These are phyloP conservation scores for Xylaria castorea DNA, from an alignment of 495 filamentous ascomycete species.

Conservation along the genomic window DNA sequence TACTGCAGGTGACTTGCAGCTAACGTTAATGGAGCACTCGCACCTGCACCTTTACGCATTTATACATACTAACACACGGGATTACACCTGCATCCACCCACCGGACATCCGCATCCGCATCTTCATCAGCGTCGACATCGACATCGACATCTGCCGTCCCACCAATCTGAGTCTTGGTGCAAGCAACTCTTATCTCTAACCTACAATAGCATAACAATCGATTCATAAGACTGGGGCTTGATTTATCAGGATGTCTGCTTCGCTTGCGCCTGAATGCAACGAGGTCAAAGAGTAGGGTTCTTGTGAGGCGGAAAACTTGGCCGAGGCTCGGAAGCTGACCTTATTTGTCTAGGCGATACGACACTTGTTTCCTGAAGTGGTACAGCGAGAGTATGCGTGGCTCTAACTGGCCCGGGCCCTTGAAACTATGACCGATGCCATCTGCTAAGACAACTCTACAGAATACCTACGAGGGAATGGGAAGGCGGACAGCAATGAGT, in stretches of 20 bases:
- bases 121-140: neutral
- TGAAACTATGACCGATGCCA: slow-evolving; percentile 26
- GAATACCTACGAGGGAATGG: slow-evolving; percentile 86
- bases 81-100: neutral
- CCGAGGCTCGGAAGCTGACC: neutral
- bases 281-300: slow-evolving; percentile 81
- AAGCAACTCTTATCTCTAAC: neutral
- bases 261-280: slow-evolving; percentile 74
- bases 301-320: neutral
- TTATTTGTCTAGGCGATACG: slow-evolving; percentile 69
- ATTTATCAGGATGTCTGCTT: slow-evolving; percentile 58
- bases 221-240: neutral
- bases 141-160: neutral
- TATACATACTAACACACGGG: neutral
- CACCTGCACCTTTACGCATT: neutral
- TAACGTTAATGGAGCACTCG: neutral
- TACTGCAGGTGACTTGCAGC: too few relatives aligned
- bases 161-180: neutral
- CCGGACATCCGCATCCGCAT: slow-evolving; percentile 2
- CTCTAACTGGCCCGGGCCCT: neutral
- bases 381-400: slow-evolving; percentile 84
- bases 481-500: slow-evolving; percentile 74
- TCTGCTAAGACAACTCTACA: slow-evolving; percentile 41
- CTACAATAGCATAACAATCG: neutral
- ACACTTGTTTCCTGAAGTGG: slow-evolving; percentile 94